Conservation (phyloP, 192 early-diverging fungal genomes). For the Endogone sp. region DNA sequence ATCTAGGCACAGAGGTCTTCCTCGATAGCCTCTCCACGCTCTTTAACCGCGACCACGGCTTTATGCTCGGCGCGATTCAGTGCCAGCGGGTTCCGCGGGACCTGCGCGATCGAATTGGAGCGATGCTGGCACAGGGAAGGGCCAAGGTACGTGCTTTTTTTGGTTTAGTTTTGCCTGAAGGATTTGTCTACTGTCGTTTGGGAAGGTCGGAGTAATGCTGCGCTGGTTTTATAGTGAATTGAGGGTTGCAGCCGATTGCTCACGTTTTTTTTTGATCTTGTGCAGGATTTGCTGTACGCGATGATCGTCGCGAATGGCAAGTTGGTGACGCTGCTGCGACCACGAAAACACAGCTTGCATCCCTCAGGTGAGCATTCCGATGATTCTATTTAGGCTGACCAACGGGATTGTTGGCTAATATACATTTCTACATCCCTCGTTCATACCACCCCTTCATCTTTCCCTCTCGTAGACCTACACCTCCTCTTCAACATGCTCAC, state of each 20-base stretch:
- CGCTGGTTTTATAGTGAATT: background rate
- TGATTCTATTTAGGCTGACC: background rate
- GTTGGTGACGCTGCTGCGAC: slow-evolving; percentile 70
- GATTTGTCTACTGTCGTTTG: too few relatives aligned
- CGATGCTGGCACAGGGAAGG: slow-evolving; percentile 46
- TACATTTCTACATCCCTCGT: background rate
- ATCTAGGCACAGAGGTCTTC: slow-evolving; percentile 79
- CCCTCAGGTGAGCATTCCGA: slow-evolving; percentile 51
- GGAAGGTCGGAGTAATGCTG: too few relatives aligned
- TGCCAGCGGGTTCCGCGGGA: slow-evolving; percentile 64
- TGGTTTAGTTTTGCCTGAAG: background rate
- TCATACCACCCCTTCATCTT: background rate
- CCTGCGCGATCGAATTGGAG: slow-evolving; percentile 67
- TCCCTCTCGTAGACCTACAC: slow-evolving; percentile 65
- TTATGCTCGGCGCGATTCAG: slow-evolving; percentile 72
- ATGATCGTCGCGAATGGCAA: slow-evolving; percentile 75
- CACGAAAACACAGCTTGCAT: slow-evolving; percentile 75
- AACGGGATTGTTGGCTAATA: background rate
- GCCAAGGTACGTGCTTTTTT: slow-evolving; percentile 43
- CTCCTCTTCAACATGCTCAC: slow-evolving; percentile 79
- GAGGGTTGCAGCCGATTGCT: background rate
- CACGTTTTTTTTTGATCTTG: background rate
- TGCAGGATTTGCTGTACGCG: slow-evolving; percentile 67
- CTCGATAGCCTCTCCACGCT: slow-evolving; percentile 71
- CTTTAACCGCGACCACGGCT: slow-evolving; percentile 67